Evolutionary conservation across 805 yeast genomes (phyloP).

Genomic region (Saturnispora dispora): DNA sequence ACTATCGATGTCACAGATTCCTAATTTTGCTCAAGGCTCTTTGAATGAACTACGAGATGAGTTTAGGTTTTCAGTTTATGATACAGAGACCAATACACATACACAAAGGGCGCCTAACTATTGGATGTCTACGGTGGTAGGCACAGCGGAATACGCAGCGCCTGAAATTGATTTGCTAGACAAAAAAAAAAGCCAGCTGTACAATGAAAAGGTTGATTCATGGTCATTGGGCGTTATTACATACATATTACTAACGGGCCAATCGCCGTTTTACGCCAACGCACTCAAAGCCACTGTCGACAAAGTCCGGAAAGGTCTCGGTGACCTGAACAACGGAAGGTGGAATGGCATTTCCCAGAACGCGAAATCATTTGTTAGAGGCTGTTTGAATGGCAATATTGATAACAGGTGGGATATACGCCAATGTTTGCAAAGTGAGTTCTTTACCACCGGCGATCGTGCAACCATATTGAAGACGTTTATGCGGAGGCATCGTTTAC

Average conservation of each 20-base stretch:
- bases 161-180: conserved; percentile 50
- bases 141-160: conserved; percentile 62
- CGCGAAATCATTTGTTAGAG: conserved; percentile 39
- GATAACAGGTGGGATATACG: conserved; percentile 10
- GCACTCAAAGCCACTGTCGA: conserved; percentile 34
- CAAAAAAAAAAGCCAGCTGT: conserved; percentile 14
- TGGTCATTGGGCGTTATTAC: conserved; percentile 62
- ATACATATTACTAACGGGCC: conserved; percentile 52
- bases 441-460: conserved; percentile 7
- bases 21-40: background rate
- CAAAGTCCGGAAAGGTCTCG: conserved; percentile 33
- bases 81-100: background rate
- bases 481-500: background rate
- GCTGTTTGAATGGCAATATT: conserved; percentile 33
- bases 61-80: background rate
- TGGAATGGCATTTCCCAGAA: conserved; percentile 34
- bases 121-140: conserved; percentile 25
- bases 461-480: background rate
- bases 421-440: conserved; percentile 1
- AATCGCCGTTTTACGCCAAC: conserved; percentile 50
- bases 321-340: conserved; percentile 30
- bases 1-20: conserved; percentile 6
- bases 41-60: background rate
- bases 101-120: background rate
- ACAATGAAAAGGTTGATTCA: conserved; percentile 50